Conservation (phyloP, 2,329 filamentous ascomycete species). For the Diaporthe amygdali region DNA sequence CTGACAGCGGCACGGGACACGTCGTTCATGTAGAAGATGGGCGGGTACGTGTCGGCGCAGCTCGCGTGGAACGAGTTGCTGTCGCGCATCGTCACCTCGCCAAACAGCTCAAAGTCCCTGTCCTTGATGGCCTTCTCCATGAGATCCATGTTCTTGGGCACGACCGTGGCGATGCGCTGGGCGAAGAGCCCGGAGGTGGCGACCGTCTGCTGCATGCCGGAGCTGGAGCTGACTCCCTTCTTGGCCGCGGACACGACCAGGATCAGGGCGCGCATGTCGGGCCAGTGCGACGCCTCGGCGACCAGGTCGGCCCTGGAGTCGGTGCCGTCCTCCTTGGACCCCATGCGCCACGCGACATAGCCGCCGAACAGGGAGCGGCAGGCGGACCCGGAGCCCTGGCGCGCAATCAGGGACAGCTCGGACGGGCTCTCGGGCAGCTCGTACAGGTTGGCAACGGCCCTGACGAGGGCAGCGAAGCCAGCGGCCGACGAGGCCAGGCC, state of each 20-base stretch:
- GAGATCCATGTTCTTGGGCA: constrained; percentile 79
- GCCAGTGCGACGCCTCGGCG: constrained; percentile 89
- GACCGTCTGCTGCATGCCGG: constrained; percentile 97
- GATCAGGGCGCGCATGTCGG: constrained; percentile 89
- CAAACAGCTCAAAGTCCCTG: constrained; percentile 86
- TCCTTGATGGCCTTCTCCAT: constrained; percentile 84
- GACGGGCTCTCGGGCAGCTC: constrained; percentile 79
- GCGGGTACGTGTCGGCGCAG: constrained; percentile 93
- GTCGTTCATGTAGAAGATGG: constrained; percentile 99
- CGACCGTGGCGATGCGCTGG: constrained; percentile 74
- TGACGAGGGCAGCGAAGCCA: constrained; percentile 73
- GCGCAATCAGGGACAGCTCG: constrained; percentile 85
- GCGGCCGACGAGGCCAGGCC: constrained; percentile 79
- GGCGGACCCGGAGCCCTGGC: constrained; percentile 93
- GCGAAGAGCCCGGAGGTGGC: constrained; percentile 88
- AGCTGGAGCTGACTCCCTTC: constrained; percentile 91
- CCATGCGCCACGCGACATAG: constrained; percentile 94
- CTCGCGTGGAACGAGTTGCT: constrained; percentile 97
- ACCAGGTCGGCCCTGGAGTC: constrained; percentile 91
- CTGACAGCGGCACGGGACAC: constrained; percentile 85
- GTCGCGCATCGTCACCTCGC: constrained; percentile 92
- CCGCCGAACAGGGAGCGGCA: constrained; percentile 93
- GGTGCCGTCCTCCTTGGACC: constrained; percentile 74
- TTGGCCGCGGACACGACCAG: constrained; percentile 92
- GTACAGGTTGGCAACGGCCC: constrained; percentile 92